These are phyloP conservation scores for Stagonosporopsis tanaceti DNA, from an alignment of 2,329 filamentous ascomycete species.

Conservation along the genomic window DNA sequence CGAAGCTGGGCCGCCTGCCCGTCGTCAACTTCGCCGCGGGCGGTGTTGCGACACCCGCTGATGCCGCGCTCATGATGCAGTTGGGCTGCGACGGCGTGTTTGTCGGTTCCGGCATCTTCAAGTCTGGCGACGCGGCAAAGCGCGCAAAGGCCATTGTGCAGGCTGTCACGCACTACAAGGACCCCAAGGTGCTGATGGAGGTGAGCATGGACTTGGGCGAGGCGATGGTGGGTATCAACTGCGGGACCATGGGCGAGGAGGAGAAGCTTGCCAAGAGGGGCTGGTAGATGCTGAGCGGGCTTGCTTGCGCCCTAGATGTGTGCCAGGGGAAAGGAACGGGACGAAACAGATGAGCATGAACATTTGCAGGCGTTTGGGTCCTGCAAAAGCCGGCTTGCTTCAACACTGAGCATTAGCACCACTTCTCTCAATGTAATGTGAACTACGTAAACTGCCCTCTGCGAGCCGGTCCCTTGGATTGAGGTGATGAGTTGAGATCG, in stretches of 20 bases:
- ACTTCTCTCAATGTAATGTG: slow-evolving; percentile 6
- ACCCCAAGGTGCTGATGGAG: slow-evolving; percentile 84
- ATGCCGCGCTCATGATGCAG: slow-evolving; percentile 99
- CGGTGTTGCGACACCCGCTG: slow-evolving; percentile 98
- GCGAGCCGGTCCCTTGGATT: not conserved
- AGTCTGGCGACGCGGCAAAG: slow-evolving; percentile 89
- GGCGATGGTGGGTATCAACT: slow-evolving; percentile 97
- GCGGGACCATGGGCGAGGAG: slow-evolving; percentile 74
- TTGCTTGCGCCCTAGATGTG: not conserved
- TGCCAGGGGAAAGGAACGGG: not conserved
- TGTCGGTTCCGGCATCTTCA: slow-evolving; percentile 97
- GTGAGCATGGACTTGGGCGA: slow-evolving; percentile 90
- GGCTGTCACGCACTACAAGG: slow-evolving; percentile 88
- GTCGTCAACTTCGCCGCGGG: slow-evolving; percentile 98
- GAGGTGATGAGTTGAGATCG: not conserved
- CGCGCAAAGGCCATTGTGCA: slow-evolving; percentile 93
- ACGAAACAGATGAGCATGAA: slow-evolving; percentile 1
- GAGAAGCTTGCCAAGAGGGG: slow-evolving; percentile 87
- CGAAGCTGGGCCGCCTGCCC: slow-evolving; percentile 84
- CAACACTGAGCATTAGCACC: slow-evolving; percentile 12
- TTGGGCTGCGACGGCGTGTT: slow-evolving; percentile 97
- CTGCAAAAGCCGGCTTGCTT: slow-evolving; percentile 16
- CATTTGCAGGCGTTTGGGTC: slow-evolving; percentile 16
- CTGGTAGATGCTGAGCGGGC: slow-evolving; percentile 66
- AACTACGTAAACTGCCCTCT: not conserved